Conservation (phyloP, 1,284 basidiomycete genomes). For the Papiliotrema fonsecae region DNA sequence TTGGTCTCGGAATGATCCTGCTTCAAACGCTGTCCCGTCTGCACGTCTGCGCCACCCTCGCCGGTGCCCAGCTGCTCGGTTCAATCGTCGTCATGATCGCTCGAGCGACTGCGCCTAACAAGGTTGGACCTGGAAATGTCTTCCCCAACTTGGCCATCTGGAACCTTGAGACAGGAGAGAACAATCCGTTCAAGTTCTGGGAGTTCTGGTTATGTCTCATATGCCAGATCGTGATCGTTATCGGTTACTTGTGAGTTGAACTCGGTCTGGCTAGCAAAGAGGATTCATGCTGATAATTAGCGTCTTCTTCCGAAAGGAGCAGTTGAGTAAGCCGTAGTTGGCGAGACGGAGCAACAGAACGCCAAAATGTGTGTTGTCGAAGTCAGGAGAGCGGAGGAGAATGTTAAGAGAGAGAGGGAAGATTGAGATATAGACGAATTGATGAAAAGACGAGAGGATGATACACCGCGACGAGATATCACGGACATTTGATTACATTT, state of each 20-base stretch:
- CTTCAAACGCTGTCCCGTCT: conserved; percentile 86
- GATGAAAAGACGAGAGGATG: not conserved
- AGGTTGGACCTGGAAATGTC: conserved; percentile 73
- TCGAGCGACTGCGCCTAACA: conserved; percentile 45
- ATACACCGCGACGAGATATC: not conserved
- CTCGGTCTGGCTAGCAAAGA: not conserved
- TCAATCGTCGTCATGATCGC: conserved; percentile 48
- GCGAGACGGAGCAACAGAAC: not conserved
- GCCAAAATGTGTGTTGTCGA: not conserved
- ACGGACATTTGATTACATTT: conserved; percentile 1
- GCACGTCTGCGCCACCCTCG: conserved; percentile 86
- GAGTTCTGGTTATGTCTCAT: conserved; percentile 80
- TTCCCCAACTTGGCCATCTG: conserved; percentile 88
- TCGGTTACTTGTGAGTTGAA: conserved; percentile 64
- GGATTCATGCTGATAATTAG: not conserved
- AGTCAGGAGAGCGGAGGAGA: not conserved
- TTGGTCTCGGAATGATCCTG: conserved; percentile 87
- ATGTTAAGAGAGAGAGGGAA: not conserved
- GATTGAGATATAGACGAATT: not conserved
- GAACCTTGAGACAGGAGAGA: conserved; percentile 59
- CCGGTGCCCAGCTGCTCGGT: conserved; percentile 63
- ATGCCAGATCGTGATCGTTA: conserved; percentile 65
- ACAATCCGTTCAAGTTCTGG: conserved; percentile 45
- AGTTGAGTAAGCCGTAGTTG: conserved; percentile 43
- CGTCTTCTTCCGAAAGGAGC: conserved; percentile 66